Percentiles rank a stretch among this genome's conserved stretches.
phyloP scores from a whole-genome alignment of 169 alveolate genomes.

The Blepharisma undulans region DNA sequence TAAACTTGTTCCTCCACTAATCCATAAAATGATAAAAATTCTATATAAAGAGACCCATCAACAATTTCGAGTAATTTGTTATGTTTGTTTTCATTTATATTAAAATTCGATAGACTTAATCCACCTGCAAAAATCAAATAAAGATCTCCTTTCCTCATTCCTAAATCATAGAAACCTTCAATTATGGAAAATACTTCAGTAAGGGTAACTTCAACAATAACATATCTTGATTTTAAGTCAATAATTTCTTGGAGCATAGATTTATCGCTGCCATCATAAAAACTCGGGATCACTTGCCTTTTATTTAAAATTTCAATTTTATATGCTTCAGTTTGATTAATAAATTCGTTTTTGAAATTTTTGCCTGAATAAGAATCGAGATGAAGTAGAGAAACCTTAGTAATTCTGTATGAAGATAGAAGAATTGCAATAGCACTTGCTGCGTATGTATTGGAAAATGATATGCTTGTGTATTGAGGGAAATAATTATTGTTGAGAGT shows the following conservation, averaged over 20 bases:
- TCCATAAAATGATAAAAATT: not conserved
- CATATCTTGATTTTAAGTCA: not conserved
- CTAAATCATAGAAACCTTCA: not conserved
- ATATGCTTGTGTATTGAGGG: not conserved
- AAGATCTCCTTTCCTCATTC: slow-evolving; percentile 3
- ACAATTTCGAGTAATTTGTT: not conserved
- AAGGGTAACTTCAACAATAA: not conserved
- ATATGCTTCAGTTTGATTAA: not conserved
- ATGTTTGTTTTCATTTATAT: not conserved
- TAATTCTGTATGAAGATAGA: not conserved
- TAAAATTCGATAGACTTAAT: not conserved
- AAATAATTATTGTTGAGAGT: too few species aligned
- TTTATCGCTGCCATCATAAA: not conserved
- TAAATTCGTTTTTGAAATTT: not conserved
- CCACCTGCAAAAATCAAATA: not conserved
- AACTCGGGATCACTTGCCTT: not conserved
- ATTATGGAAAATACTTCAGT: not conserved
- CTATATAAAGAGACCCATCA: not conserved
- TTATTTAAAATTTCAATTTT: not conserved
- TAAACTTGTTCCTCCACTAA: not conserved
- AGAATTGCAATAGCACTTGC: not conserved
- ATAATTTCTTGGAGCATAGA: not conserved
- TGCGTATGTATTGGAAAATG: not conserved
- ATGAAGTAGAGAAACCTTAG: not conserved
- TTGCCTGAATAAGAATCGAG: not conserved